Percentiles rank a stretch among this genome's conserved stretches.
Conservation (phyloP, 441 rosid genomes). For the Jatropha multifida region DNA sequence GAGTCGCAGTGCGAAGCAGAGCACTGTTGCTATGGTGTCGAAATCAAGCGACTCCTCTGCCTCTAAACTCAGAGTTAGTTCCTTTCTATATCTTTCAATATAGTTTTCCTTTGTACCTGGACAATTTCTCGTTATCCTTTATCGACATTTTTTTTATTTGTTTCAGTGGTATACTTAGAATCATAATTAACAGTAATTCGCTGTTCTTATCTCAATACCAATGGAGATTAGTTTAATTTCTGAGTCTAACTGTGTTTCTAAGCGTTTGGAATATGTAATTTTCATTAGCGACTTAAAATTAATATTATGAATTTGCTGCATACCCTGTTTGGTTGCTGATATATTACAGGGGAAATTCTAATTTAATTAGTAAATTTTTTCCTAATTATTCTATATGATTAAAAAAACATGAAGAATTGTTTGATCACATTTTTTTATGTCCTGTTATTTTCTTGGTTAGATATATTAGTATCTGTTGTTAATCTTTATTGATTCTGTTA, state of each 20-base stretch:
- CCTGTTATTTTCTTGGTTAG: neutral
- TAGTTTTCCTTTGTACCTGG: neutral
- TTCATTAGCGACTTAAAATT: neutral
- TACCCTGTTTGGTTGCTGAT: slow-evolving; percentile 19
- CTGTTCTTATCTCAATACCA: neutral
- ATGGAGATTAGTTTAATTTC: neutral
- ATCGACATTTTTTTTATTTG: neutral
- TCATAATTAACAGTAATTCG: neutral
- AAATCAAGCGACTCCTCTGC: slow-evolving; percentile 49
- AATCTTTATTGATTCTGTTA: neutral
- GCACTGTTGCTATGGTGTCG: slow-evolving; percentile 48
- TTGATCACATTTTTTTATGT: slow-evolving; percentile 2
- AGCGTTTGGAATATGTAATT: neutral
- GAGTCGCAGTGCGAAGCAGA: slow-evolving; percentile 28
- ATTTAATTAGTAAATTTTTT: neutral
- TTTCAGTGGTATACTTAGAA: neutral
- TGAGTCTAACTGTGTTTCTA: neutral
- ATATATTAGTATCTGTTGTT: neutral
- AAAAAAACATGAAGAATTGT: neutral
- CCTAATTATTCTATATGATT: neutral
- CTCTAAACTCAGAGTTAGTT: slow-evolving; percentile 48
- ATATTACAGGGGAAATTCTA: neutral
- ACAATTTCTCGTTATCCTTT: no score
- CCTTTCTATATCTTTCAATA: slow-evolving; percentile 2
- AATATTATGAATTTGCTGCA: neutral